phyloP scores from a whole-genome alignment of 441 rosid species.

The Rhodomyrtus psidioides region DNA sequence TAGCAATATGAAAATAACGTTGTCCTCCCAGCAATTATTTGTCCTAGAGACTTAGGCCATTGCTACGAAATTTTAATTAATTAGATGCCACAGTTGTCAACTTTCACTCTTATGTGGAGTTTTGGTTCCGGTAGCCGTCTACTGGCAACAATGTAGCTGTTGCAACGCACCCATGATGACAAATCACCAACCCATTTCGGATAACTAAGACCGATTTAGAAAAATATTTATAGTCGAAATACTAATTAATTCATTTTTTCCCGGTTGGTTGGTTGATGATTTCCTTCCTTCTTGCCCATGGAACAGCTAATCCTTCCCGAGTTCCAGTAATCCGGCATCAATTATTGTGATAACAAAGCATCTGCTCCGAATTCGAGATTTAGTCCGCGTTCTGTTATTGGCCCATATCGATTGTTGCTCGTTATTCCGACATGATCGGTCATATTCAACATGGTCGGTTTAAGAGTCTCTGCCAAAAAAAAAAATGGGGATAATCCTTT shows the following conservation, averaged over 20 bases:
- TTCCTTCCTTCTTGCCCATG: background rate
- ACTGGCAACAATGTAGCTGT: background rate
- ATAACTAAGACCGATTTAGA: background rate
- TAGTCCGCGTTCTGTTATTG: background rate
- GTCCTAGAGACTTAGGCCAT: background rate
- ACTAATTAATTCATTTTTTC: background rate
- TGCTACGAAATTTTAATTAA: background rate
- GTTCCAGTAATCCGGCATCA: background rate
- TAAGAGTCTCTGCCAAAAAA: background rate
- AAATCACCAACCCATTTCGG: background rate
- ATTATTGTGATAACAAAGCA: background rate
- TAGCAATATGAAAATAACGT: background rate
- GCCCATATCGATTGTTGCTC: background rate
- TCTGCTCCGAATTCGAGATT: background rate
- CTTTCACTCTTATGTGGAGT: background rate
- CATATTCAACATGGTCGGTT: too few relatives aligned
- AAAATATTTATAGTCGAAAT: background rate
- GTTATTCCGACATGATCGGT: background rate
- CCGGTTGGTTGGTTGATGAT: background rate
- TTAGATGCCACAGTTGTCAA: background rate
- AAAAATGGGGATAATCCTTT: background rate
- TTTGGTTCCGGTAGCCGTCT: background rate
- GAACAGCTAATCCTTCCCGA: background rate
- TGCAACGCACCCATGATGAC: background rate
- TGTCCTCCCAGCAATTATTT: background rate